Conservation (phyloP, 768 basidiomycete species). For the Russula ochroleuca region DNA sequence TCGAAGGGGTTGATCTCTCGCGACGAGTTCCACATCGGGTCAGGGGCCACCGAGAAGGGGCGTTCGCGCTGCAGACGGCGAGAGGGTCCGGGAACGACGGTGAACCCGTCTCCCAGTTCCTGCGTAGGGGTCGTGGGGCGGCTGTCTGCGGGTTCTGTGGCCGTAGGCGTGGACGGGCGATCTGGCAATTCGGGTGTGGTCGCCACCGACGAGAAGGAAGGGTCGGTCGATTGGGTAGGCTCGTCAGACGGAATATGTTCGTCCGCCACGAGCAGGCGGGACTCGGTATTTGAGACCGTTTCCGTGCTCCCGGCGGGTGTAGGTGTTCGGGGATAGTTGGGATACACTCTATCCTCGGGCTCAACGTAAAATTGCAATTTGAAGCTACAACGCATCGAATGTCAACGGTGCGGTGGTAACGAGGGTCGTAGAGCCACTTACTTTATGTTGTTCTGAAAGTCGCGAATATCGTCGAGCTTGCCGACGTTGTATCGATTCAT, state of each 20-base stretch:
- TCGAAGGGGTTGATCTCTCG: neutral
- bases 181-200: neutral
- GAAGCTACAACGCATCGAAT: neutral
- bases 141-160: neutral
- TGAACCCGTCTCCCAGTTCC: neutral
- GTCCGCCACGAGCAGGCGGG: neutral
- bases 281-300: neutral
- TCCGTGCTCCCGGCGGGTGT: neutral
- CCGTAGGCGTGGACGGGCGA: neutral
- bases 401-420: neutral
- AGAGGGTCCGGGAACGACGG: neutral
- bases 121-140: neutral
- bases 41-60: neutral
- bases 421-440: neutral
- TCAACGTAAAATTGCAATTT: slow-evolving; percentile 8
- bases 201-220: neutral
- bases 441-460: slow-evolving; percentile 18
- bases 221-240: neutral
- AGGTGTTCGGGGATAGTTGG: neutral
- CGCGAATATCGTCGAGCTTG: slow-evolving; percentile 20
- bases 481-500: slow-evolving; percentile 23
- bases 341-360: slow-evolving; percentile 6
- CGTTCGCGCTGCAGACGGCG: slow-evolving; percentile 16
- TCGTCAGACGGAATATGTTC: neutral
- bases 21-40: slow-evolving; percentile 15